Percentiles rank a stretch among this genome's conserved stretches.
Evolutionary conservation across 2,329 filamentous ascomycete species (phyloP).

Genomic region (Harringtonia aguacate): DNA sequence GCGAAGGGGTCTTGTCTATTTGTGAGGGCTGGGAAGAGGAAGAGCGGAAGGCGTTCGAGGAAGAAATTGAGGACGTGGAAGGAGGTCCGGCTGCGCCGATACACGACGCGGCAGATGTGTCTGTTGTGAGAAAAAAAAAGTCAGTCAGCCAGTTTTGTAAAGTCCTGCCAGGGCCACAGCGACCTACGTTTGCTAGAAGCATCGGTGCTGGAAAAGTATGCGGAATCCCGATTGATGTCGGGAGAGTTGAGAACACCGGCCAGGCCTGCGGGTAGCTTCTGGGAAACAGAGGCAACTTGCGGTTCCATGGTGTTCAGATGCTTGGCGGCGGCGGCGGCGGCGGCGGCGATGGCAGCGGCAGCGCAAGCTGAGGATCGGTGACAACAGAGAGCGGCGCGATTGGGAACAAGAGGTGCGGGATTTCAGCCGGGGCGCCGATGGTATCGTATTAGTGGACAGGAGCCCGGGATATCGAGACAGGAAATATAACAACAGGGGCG

Average conservation of each 20-base stretch:
- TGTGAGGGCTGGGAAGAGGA: conserved; percentile 12
- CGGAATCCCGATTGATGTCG: conserved; percentile 40
- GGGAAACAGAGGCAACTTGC: conserved; percentile 22
- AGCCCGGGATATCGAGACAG: too few relatives aligned
- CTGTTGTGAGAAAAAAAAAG: neutral
- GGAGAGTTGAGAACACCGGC: conserved; percentile 40
- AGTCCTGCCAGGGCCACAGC: conserved; percentile 5
- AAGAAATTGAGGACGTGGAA: conserved; percentile 19
- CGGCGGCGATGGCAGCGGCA: too few relatives aligned
- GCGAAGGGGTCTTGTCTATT: conserved; percentile 52
- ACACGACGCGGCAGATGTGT: conserved; percentile 36
- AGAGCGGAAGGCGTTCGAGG: conserved; percentile 5
- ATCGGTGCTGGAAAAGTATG: conserved; percentile 39
- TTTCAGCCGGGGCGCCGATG: too few relatives aligned
- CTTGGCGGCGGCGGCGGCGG: too few relatives aligned
- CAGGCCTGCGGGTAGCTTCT: conserved; percentile 36
- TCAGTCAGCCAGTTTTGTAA: neutral
- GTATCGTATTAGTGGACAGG: too few relatives aligned
- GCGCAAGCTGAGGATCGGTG: too few relatives aligned
- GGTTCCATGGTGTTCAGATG: conserved; percentile 27
- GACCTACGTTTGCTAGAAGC: conserved; percentile 40
- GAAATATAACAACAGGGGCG: too few relatives aligned
- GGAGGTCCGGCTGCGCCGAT: conserved; percentile 24
- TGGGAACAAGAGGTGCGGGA: too few relatives aligned
- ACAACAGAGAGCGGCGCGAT: too few relatives aligned